Base-by-base conservation (phyloP, 305 asterid genomes). In the Rubia tinctorum region DNA sequence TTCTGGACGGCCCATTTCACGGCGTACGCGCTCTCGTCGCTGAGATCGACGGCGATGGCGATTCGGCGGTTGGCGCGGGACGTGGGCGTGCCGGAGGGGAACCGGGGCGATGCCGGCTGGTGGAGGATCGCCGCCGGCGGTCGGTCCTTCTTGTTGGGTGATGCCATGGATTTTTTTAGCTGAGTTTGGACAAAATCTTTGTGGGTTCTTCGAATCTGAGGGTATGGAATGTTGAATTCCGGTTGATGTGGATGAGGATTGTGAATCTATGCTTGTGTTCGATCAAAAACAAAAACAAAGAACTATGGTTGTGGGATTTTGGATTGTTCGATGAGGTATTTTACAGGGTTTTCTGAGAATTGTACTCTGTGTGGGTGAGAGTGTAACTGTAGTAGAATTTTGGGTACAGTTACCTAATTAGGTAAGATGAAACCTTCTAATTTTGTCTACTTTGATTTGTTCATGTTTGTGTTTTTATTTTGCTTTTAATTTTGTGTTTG, bases 101-200 rank as follows among this genome's bases (percentile, higher is more conserved):
- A 86, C 18, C 95, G 91, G n/a, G 96, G 91, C 40, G 96, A 90
- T 5, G 91, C 90, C 6, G 94, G 92, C 77, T 87, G 94, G 82
- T 87, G 94, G 51, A 81, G 89, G 72, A 79, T 84, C 72, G 85
- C 94, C 7, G 91, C 61, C 73, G 87, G 78, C 23, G 80, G 76
- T 37, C 86, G 84, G 63, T 82, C 86, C 73, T 75, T 87, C 43
- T 76, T 82, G 18, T 76, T 82, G 18, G 86, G 84, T 25, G 90
- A 84, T 73, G 87, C 86, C 89, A 89, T 87, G 18, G 34, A 9
- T 64, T 30, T 58, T 22, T 14, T 23, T 1, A 59, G 22, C 22
- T 9, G 8, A 69, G 30, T 13, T 58, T 22, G 59, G 15, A 49
- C 25, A 20, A 25, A 69, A 17, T 69, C 23, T 51, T 18, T n/a